These are phyloP conservation scores for Neonectria sp. DNA, from an alignment of 2,329 filamentous ascomycete species.

Conservation along the genomic window DNA sequence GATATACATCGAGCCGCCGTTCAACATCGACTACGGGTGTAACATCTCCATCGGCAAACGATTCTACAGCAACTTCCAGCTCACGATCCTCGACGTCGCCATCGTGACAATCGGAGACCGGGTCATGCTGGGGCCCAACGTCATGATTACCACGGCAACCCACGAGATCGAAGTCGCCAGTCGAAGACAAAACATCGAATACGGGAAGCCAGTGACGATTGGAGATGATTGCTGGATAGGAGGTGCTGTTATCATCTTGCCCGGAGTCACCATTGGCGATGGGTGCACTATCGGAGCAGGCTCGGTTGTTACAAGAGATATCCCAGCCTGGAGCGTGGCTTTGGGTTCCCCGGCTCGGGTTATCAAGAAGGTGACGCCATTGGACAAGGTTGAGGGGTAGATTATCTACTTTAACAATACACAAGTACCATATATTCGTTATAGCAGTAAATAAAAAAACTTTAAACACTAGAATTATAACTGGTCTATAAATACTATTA, in stretches of 20 bases:
- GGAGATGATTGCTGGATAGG: conserved; percentile 77
- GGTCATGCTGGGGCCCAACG: conserved; percentile 67
- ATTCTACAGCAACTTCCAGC: conserved; percentile 71
- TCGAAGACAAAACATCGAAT: conserved; percentile 64
- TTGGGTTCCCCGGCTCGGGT: conserved; percentile 55
- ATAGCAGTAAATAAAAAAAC: too few species aligned
- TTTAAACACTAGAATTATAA: too few species aligned
- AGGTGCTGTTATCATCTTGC: conserved; percentile 80
- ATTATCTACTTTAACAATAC: too few species aligned
- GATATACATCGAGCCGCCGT: conserved; percentile 69
- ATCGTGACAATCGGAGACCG: conserved; percentile 67
- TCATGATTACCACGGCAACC: conserved; percentile 66
- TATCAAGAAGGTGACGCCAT: conserved; percentile 39
- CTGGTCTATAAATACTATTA: too few species aligned
- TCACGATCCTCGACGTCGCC: conserved; percentile 66
- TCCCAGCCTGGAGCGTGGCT: conserved; percentile 55
- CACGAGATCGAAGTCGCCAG: conserved; percentile 66
- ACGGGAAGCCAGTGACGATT: conserved; percentile 62
- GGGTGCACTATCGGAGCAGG: conserved; percentile 84
- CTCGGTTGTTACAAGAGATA: conserved; percentile 80
- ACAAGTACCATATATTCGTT: too few species aligned
- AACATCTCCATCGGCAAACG: conserved; percentile 71
- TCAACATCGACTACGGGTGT: conserved; percentile 73
- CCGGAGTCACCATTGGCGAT: conserved; percentile 83
- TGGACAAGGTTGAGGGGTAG: background rate